Base-by-base conservation (phyloP, 148 eudicot species). In the Amaranthus cruentus region DNA sequence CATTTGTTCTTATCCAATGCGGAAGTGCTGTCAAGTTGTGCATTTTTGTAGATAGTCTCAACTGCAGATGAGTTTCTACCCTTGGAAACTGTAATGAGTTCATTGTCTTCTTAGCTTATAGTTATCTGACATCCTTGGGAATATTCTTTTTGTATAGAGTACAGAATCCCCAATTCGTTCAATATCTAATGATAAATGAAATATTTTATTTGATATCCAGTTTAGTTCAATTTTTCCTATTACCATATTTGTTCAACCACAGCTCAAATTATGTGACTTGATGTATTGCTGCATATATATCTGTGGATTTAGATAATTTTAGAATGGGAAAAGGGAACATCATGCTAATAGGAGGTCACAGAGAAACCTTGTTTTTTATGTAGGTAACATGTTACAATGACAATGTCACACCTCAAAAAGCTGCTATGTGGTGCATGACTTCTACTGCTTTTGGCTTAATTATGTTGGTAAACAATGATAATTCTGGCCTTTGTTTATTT, bases 61-160 rank as follows among this genome's bases (percentile, higher is more conserved):
- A 82, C 78, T 74, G 93, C 96, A 94, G 97, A 91, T 94, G 97
- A 91, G 97, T 90, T 85, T 87, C 91, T 91, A 82, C 96, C 86
- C 90, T 82, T 83, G 77, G 85, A 88, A 89, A 84, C 89, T 91
- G 89, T 88, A 89, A 84, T 80, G 48, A 66, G 81, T 73, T 57
- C 66, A 52, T 74, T 73, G 21, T 70, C 47, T 78, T 75, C 43
- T 74, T 70, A 76, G 49, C 77, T 73, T 72, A 68, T 66, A 57
- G 73, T 75, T 64, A 75, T 67, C 55, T 66, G 78, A 71, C 71
- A 28, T 61, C 75, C 62, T 75, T 69, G 77, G 87, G 72, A 57
- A 65, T 65, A 70, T 13, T 14, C 72, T 62, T 66, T 77, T 80
- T 88, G 90, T 89, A 91, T 70, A 76, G 57, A 77, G 60, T 72